Evolutionary conservation across 164 flowering plant genomes (phyloP).

Genomic region (Akebia trifoliata): DNA sequence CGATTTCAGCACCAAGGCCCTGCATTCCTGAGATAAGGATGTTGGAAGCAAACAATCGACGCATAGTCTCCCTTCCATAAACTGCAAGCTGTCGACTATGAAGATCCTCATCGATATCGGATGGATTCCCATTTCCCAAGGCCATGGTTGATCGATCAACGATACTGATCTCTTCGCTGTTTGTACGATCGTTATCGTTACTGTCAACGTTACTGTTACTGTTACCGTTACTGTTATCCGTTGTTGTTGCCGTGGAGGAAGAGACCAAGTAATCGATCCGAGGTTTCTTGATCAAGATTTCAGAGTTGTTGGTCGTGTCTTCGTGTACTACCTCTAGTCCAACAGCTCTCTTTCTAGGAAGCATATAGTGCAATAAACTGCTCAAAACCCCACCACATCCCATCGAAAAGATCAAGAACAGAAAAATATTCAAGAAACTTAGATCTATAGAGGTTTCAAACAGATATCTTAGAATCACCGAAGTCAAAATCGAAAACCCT

Average conservation of each 20-base stretch:
- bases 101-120: slow-evolving; percentile 88
- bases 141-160: slow-evolving; percentile 18
- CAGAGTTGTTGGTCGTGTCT: slow-evolving; percentile 9
- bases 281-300: slow-evolving; percentile 33
- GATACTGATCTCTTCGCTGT: slow-evolving; percentile 10
- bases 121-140: slow-evolving; percentile 32
- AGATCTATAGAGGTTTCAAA: slow-evolving; percentile 14
- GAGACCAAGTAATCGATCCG: slow-evolving; percentile 27
- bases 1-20: slow-evolving; percentile 96
- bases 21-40: slow-evolving; percentile 87
- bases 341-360: slow-evolving; percentile 51
- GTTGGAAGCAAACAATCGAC: slow-evolving; percentile 75
- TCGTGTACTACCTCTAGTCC: slow-evolving; percentile 26
- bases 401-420: slow-evolving; percentile 22
- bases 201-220: slow-evolving; percentile 4
- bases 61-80: slow-evolving; percentile 95
- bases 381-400: slow-evolving; percentile 34
- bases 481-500: slow-evolving; percentile 20
- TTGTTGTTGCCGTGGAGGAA: slow-evolving; percentile 6
- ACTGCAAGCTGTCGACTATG: slow-evolving; percentile 96
- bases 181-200: slow-evolving; percentile 9
- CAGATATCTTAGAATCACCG: slow-evolving; percentile 11
- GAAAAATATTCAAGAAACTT: slow-evolving; percentile 19
- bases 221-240: slow-evolving; percentile 11
- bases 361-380: slow-evolving; percentile 54